Percentiles rank a stretch among this genome's conserved stretches.
These are phyloP conservation scores for Leccinum pseudoinsigne DNA, from an alignment of 1,284 basidiomycete species.

Conservation along the genomic window DNA sequence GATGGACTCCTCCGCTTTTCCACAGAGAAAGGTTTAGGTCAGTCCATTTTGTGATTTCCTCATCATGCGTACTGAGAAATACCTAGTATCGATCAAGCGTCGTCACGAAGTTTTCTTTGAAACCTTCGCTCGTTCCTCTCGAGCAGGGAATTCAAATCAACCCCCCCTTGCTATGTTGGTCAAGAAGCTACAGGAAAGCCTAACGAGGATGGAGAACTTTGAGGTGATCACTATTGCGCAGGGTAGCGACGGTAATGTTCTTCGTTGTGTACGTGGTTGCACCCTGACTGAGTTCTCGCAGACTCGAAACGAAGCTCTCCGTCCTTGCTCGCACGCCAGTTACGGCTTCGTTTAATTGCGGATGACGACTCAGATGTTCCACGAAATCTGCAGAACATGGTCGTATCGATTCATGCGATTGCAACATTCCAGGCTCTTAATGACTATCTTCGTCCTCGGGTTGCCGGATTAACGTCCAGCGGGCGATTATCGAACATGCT, in stretches of 20 bases:
- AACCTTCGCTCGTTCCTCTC: conserved; percentile 62
- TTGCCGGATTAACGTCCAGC: conserved; percentile 71
- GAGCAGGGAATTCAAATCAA: conserved; percentile 43
- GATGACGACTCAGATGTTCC: conserved; percentile 88
- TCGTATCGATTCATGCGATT: conserved; percentile 95
- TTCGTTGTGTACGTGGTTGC: conserved; percentile 1
- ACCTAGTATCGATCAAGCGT: conserved; percentile 52
- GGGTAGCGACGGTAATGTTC: conserved; percentile 61
- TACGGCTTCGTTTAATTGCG: conserved; percentile 86
- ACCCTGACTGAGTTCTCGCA: conserved; percentile 29
- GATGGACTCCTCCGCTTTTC: conserved; percentile 86
- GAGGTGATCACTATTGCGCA: conserved; percentile 88
- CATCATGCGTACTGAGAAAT: conserved; percentile 12
- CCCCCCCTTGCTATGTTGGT: conserved; percentile 82
- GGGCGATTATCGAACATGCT: conserved; percentile 85
- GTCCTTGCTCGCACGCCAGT: conserved; percentile 82
- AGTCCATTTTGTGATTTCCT: conserved; percentile 13
- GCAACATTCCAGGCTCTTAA: conserved; percentile 95
- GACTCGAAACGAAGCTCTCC: conserved; percentile 87
- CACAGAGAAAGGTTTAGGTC: conserved; percentile 54
- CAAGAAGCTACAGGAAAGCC: conserved; percentile 91
- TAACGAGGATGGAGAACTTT: conserved; percentile 93
- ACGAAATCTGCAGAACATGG: conserved; percentile 82
- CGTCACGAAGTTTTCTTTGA: conserved; percentile 78
- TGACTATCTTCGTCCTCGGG: conserved; percentile 89